Evolutionary conservation across 805 yeast genomes (phyloP).

Genomic region (Yarrowia sp.): DNA sequence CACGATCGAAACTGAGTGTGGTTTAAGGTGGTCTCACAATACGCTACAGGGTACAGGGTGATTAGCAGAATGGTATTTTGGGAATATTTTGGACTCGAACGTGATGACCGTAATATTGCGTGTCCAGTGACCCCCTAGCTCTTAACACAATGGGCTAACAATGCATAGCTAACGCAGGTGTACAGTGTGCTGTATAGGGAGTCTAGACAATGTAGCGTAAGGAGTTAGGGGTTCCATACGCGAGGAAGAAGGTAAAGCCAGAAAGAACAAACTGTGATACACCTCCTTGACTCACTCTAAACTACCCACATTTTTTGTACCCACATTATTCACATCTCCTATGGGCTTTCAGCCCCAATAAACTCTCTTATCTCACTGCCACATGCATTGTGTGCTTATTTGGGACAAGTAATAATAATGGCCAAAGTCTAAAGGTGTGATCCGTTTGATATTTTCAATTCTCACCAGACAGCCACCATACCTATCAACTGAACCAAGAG

Average conservation of each 20-base stretch:
- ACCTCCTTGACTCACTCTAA: neutral
- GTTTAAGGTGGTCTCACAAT: neutral
- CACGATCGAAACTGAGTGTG: neutral
- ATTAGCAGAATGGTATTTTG: no score
- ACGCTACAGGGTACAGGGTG: neutral
- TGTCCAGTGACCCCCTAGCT: neutral
- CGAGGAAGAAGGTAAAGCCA: neutral
- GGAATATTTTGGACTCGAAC: no score
- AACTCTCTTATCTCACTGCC: constrained; percentile 19
- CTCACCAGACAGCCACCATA: no score
- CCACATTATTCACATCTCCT: neutral
- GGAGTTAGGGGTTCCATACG: no score
- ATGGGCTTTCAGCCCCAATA: neutral
- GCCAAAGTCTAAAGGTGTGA: neutral
- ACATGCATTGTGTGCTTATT: constrained; percentile 7
- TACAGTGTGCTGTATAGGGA: constrained; percentile 11
- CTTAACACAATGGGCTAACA: neutral
- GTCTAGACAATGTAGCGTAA: neutral
- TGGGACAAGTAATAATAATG: constrained; percentile 7
- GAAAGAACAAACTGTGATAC: neutral
- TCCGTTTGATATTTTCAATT: neutral
- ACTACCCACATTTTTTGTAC: no score
- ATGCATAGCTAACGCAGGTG: constrained; percentile 2
- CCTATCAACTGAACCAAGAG: no score
- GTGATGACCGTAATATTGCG: neutral